A percentile compares a stretch with the other conserved stretches of the same genome.
Conservation (phyloP, 1,139 yeast species). For the Yamadazyma taylorii region DNA sequence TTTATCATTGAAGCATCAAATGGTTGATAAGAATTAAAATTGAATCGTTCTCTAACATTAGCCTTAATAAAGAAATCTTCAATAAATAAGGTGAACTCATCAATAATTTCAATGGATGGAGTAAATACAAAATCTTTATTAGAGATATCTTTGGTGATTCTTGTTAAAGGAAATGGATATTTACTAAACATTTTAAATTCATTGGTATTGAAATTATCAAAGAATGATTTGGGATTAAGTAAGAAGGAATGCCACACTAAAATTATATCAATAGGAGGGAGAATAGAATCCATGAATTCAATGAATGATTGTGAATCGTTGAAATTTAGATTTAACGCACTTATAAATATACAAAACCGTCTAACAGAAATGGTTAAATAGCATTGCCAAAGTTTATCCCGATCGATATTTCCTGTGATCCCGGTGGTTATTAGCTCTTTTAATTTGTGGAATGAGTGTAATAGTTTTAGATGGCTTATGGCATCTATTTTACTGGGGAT, state of each 20-base stretch:
- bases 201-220: constrained; percentile 29
- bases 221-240: constrained; percentile 21
- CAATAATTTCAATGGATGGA: constrained; percentile 6
- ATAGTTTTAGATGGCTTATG: constrained; percentile 32
- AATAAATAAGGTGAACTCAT: constrained; percentile 4
- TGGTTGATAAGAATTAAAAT: constrained; percentile 8
- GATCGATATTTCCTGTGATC: constrained; percentile 10
- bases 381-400: constrained; percentile 29
- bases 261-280: constrained; percentile 35
- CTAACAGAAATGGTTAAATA: constrained; percentile 30
- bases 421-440: constrained; percentile 15
- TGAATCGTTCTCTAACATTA: constrained; percentile 20
- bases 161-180: constrained; percentile 24
- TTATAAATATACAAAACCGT: constrained; percentile 29
- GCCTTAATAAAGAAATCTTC: constrained; percentile 23
- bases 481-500: constrained; percentile 20
- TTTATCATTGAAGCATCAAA: constrained; percentile 7
- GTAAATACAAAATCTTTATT: constrained; percentile 6
- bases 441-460: constrained; percentile 27
- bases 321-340: constrained; percentile 15
- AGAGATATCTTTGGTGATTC: constrained; percentile 7
- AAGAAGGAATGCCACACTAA: constrained; percentile 40
- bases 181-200: constrained; percentile 22
- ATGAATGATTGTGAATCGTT: constrained; percentile 1
- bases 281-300: constrained; percentile 6